phyloP scores from a whole-genome alignment of 495 filamentous ascomycete species.

The Penicillium psychrofluorescens region DNA sequence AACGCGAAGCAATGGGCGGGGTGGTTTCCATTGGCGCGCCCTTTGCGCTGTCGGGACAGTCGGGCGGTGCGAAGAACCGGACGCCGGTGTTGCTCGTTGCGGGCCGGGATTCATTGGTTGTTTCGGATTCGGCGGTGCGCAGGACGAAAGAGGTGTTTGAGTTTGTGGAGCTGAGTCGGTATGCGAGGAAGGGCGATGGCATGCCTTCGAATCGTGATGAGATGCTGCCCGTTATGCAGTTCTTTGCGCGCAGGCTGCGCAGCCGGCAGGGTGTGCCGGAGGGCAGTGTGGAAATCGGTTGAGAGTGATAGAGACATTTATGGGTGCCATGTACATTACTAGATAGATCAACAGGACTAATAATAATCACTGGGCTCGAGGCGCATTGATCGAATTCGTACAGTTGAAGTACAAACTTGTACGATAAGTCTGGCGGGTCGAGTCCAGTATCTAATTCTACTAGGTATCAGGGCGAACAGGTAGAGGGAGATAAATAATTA shows the following conservation, averaged over 20 bases:
- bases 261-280: constrained; percentile 56
- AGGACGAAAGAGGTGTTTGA: constrained; percentile 61
- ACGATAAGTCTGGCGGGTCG: no score
- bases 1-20: constrained; percentile 33
- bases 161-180: constrained; percentile 65
- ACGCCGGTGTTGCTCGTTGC: constrained; percentile 70
- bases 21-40: constrained; percentile 72
- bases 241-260: constrained; percentile 71
- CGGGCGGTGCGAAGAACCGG: constrained; percentile 42
- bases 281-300: constrained; percentile 50
- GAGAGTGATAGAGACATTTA: background rate
- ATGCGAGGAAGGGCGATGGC: constrained; percentile 65
- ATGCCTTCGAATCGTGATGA: constrained; percentile 83
- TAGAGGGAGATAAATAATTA: no score
- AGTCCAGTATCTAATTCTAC: no score
- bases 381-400: no score
- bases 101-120: constrained; percentile 51
- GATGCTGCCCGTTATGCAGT: constrained; percentile 88
- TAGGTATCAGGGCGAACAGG: no score
- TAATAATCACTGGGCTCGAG: no score
- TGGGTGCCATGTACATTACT: no score
- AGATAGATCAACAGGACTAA: no score
- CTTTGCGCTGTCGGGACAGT: constrained; percentile 46
- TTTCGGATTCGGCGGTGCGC: constrained; percentile 57
- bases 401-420: no score